Base-by-base conservation (phyloP, 257 asterid species). In the Scutellaria baicalensis region DNA sequence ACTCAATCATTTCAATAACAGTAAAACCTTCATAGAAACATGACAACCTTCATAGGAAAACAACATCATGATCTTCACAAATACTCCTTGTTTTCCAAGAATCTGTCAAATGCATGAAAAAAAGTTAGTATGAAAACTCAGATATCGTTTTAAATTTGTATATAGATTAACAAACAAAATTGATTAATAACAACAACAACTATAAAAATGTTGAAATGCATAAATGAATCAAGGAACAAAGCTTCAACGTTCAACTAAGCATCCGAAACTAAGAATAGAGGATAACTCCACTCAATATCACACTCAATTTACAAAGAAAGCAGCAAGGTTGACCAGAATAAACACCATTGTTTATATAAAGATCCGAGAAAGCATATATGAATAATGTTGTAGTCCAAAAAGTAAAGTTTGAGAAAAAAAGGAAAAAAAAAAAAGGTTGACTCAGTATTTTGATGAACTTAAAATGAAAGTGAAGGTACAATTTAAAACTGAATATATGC, bases 151-250 rank as follows among this genome's bases (percentile, higher is more conserved):
- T n/a, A n/a, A n/a, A n/a, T n/a, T n/a, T n/a, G n/a, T n/a, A n/a
- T n/a, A n/a, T n/a, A n/a, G n/a, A n/a, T n/a, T n/a, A n/a, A n/a
- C n/a, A n/a, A 27, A 27, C 33, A 27, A 27, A 2, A 27, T 27
- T 27, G 33, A 27, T 27, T 27, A 27, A 23, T 23, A n/a, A n/a
- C n/a, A 23, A 27, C 33, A 27, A 27, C 33, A 27, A 27, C 33
- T 27, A 27, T 27, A 27, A 47, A 16, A 5, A 74, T 57, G 39
- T 39, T 43, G 0, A 23, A 48, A 42, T 12, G 31, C 6, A 35
- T 54, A 13, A 20, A 71, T 20, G 42, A 67, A 10, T 71, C 44
- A 6, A 72, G 73, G 65, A 59, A 67, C 70, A 50, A 2, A 36
- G 20, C 21, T 39, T 27, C 43, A 44, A 60, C 12, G 61, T 18